Conservation (phyloP, 169 alveolate species). For the Plasmodium fragile region DNA sequence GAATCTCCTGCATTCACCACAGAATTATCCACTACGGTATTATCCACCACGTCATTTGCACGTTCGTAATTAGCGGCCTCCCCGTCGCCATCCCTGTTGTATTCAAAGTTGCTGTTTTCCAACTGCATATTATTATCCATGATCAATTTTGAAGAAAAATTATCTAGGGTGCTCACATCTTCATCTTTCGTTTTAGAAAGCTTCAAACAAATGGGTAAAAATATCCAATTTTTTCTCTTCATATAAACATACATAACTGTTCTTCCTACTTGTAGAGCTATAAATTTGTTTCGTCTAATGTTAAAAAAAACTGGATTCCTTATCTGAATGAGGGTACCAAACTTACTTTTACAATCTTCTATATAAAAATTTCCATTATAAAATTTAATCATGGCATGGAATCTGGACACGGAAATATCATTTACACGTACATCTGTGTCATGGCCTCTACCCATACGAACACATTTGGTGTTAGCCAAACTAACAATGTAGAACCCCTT, state of each 20-base stretch:
- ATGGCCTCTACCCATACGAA: constrained; percentile 95
- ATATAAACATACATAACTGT: constrained; percentile 80
- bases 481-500: constrained; percentile 89
- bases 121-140: constrained; percentile 57
- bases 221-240: constrained; percentile 73
- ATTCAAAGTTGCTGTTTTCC: constrained; percentile 28
- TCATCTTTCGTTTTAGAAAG: constrained; percentile 67
- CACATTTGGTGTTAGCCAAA: constrained; percentile 80
- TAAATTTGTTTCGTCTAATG: constrained; percentile 55
- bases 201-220: constrained; percentile 46
- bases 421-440: constrained; percentile 93
- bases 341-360: constrained; percentile 94
- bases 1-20: neutral
- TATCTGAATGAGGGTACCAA: constrained; percentile 94
- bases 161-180: constrained; percentile 63
- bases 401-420: constrained; percentile 96
- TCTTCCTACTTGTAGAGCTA: constrained; percentile 83
- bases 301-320: constrained; percentile 74
- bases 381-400: constrained; percentile 91
- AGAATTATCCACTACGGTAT: neutral
- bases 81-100: neutral
- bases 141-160: constrained; percentile 41
- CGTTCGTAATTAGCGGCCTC: constrained; percentile 1
- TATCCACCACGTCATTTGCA: neutral
- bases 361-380: constrained; percentile 91